Evolutionary conservation across 345 rosid genomes (phyloP).

Genomic region (Pistacia atlantica): DNA sequence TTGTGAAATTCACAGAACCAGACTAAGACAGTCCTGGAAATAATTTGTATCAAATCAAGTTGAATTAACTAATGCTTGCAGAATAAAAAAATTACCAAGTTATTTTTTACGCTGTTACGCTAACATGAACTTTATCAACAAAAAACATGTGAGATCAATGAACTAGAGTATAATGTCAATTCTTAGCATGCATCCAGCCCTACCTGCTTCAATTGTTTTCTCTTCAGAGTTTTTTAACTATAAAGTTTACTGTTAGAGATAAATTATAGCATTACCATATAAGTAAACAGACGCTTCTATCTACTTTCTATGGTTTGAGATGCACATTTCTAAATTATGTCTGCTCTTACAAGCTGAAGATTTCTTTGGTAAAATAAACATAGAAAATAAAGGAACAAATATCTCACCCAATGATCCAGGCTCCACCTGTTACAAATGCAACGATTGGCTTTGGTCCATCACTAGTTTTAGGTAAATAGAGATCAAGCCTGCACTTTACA

Average conservation of each 20-base stretch:
- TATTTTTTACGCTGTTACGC: neutral
- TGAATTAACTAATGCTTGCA: too few relatives aligned
- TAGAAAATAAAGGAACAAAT: neutral
- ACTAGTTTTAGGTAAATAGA: constrained; percentile 75
- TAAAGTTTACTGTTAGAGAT: neutral
- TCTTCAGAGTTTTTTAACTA: neutral
- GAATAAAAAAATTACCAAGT: neutral
- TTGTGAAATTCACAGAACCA: neutral
- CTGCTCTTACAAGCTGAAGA: neutral
- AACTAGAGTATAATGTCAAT: neutral
- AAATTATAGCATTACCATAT: neutral
- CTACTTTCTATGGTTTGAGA: constrained; percentile 11
- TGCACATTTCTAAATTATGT: neutral
- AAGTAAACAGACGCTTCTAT: neutral
- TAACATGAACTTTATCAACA: neutral
- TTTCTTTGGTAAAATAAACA: constrained; percentile 2
- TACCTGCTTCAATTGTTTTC: neutral
- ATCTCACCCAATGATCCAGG: constrained; percentile 97
- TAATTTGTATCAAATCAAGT: neutral
- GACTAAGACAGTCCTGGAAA: neutral
- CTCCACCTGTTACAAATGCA: constrained; percentile 96
- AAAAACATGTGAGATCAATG: neutral
- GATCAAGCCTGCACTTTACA: constrained; percentile 69
- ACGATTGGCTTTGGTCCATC: constrained; percentile 85
- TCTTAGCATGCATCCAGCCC: neutral